Percentiles rank a stretch among this genome's conserved stretches.
Conservation (phyloP, 148 eudicot species). For the Polygonum maritimum region DNA sequence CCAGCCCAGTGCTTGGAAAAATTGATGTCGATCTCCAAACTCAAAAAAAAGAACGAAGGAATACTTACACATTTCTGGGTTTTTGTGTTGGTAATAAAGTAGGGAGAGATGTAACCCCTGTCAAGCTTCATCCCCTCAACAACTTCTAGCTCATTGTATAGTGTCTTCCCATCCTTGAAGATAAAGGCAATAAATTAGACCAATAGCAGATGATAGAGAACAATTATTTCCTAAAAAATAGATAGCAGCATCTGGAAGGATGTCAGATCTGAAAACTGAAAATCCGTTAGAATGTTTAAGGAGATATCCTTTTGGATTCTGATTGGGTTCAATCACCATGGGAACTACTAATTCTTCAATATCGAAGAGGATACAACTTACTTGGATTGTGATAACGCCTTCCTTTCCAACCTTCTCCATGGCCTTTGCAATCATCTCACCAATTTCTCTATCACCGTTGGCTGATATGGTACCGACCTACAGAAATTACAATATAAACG, state of each 20-base stretch:
- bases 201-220: background rate
- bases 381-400: constrained; percentile 68
- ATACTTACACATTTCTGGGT: constrained; percentile 57
- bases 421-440: constrained; percentile 73
- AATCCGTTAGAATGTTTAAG: background rate
- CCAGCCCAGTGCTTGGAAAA: background rate
- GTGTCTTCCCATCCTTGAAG: constrained; percentile 70
- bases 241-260: background rate
- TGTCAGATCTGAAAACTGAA: background rate
- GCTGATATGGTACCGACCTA: constrained; percentile 87
- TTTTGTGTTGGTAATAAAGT: constrained; percentile 43
- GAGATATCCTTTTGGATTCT: background rate
- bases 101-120: constrained; percentile 57
- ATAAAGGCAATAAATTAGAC: background rate
- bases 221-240: background rate
- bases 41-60: background rate
- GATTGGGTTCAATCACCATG: background rate
- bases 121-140: constrained; percentile 63
- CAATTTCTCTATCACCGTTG: constrained; percentile 70
- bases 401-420: constrained; percentile 83
- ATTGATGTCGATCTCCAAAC: background rate
- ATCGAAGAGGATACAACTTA: constrained; percentile 15
- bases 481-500: background rate
- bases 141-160: constrained; percentile 52
- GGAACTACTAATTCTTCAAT: background rate